Base-by-base conservation (phyloP, 2,329 filamentous ascomycete species). In the Epichloe brachyelytri region DNA sequence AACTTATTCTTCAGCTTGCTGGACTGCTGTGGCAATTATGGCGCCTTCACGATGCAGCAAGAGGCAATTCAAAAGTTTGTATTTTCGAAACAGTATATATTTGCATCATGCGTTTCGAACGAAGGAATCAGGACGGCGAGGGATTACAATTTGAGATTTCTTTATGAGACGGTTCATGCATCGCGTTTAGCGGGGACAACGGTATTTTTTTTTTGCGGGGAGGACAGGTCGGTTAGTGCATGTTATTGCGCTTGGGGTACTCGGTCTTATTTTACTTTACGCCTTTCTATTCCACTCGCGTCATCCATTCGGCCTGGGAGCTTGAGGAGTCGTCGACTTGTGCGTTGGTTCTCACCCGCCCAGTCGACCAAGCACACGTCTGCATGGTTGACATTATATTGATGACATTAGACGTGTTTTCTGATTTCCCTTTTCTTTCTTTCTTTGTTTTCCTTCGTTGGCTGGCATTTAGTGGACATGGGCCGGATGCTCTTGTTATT, bases 121-220 rank as follows among this genome's bases (percentile, higher is more conserved):
- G 48, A 56, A 58, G 53, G 57, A 54, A 56, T 53, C 57, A 39
- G 49, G 47, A 8, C 37, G 22, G 26, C 33, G 17, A 40, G 15
- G 37, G 20, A n/a, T 19, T 22, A 39, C 40, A 43, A 46, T 52
- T 43, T 30, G n/a, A 14, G 15, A 5, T 30, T 34, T 39, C 7
- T 40, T 46, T 19, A 68, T 54, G 64, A 67, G 51, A 59, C 58
- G 58, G 58, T 57, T 66, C 55, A 63, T 68, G 67, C 67, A 70
- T 69, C 63, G 58, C 58, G 56, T 59, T 63, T 56, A 67, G 65
- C 64, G 65, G 63, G 60, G 59, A 65, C 63, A 65, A 63, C 39
- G 56, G 56, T 58, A 53, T 37, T 44, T 56, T 20, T 50, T n/a
- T n/a, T n/a, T n/a, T n/a, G 8, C 43, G 22, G 1, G 22, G 5